Evolutionary conservation across 1,284 basidiomycete species (phyloP).

Genomic region (Phellopilus nigrolimitatus): DNA sequence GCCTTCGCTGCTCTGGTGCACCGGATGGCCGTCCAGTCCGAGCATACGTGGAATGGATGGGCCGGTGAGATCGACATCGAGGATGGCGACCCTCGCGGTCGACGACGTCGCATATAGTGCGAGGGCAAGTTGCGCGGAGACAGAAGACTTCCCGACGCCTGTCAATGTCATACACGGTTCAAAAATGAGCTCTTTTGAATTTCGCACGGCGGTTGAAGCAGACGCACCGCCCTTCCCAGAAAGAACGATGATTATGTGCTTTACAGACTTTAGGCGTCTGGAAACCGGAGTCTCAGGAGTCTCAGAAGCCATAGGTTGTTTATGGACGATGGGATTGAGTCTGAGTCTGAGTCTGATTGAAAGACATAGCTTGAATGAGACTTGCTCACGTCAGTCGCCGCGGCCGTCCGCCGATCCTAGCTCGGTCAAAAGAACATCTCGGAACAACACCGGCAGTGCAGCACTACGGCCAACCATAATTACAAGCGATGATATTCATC

Average conservation of each 20-base stretch:
- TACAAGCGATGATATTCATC: too few relatives aligned
- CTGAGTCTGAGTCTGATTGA: background rate
- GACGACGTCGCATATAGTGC: constrained; percentile 70
- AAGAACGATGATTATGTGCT: constrained; percentile 88
- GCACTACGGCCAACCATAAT: too few relatives aligned
- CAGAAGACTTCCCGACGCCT: constrained; percentile 94
- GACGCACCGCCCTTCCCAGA: constrained; percentile 82
- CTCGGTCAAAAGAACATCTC: too few relatives aligned
- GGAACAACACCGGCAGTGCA: too few relatives aligned
- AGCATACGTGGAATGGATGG: constrained; percentile 98
- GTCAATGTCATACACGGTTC: constrained; percentile 1
- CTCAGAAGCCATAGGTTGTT: constrained; percentile 33
- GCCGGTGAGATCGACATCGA: constrained; percentile 96
- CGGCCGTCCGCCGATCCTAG: background rate
- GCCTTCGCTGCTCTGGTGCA: constrained; percentile 91
- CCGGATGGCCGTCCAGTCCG: constrained; percentile 80
- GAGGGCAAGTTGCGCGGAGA: constrained; percentile 89
- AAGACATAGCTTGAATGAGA: too few relatives aligned
- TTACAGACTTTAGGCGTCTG: constrained; percentile 65
- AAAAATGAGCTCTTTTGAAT: background rate
- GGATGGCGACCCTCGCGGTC: constrained; percentile 75
- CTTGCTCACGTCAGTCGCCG: constrained; percentile 1
- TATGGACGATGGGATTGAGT: constrained; percentile 1
- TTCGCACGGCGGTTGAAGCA: background rate
- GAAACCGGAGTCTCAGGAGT: constrained; percentile 58